These are phyloP conservation scores for Ophiostoma angusticollis DNA, from an alignment of 2,329 filamentous ascomycete species.

Conservation along the genomic window DNA sequence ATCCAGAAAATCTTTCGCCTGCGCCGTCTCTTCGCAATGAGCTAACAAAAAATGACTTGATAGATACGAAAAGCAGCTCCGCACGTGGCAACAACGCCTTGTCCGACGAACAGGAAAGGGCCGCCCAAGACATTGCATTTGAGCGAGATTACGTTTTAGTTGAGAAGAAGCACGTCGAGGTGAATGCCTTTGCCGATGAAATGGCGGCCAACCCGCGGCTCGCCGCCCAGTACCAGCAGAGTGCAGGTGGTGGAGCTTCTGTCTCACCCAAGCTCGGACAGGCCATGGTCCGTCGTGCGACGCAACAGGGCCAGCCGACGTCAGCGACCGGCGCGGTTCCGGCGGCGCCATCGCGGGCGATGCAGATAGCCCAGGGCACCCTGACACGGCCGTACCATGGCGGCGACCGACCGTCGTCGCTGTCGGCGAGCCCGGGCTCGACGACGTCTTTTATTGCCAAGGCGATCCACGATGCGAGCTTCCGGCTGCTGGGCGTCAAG, in stretches of 20 bases:
- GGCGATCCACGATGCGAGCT: slow-evolving; percentile 84
- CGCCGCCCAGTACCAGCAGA: slow-evolving; percentile 27
- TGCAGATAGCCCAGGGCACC: slow-evolving; percentile 60
- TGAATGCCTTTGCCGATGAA: slow-evolving; percentile 94
- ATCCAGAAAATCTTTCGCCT: slow-evolving; percentile 24
- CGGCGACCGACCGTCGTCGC: slow-evolving; percentile 57
- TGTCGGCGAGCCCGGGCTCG: slow-evolving; percentile 57
- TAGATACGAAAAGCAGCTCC: slow-evolving; percentile 4
- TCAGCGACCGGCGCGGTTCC: slow-evolving; percentile 58
- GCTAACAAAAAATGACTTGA: slow-evolving; percentile 9
- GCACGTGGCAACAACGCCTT: background rate
- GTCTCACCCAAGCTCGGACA: slow-evolving; percentile 44
- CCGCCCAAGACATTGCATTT: slow-evolving; percentile 76
- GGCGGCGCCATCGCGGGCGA: slow-evolving; percentile 53
- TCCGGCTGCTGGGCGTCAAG: slow-evolving; percentile 58
- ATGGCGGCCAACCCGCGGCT: slow-evolving; percentile 69
- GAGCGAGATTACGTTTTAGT: slow-evolving; percentile 93
- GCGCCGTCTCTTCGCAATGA: slow-evolving; percentile 25
- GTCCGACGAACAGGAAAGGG: slow-evolving; percentile 48
- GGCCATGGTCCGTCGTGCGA: slow-evolving; percentile 58
- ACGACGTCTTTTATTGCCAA: slow-evolving; percentile 88
- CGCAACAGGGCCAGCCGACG: slow-evolving; percentile 60
- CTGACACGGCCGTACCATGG: slow-evolving; percentile 44
- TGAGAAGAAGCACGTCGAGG: slow-evolving; percentile 88
- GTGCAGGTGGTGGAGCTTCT: slow-evolving; percentile 25